phyloP scores from a whole-genome alignment of 371 early-diverging fungal genomes.

The Mortierella sp. region DNA sequence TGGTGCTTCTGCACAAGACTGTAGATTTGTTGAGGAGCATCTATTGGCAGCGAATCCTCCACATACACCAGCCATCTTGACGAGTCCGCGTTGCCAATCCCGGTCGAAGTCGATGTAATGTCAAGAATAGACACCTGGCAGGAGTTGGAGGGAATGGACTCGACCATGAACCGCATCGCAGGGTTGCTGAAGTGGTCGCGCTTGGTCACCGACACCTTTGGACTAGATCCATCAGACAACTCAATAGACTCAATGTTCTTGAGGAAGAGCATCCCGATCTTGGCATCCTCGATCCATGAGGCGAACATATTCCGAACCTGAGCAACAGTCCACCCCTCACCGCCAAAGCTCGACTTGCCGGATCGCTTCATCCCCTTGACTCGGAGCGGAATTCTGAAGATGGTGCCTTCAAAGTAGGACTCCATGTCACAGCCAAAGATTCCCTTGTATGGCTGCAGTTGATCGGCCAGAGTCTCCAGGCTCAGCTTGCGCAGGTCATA shows the following conservation, averaged over 20 bases:
- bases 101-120: neutral
- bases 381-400: slow-evolving; percentile 58
- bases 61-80: neutral
- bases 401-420: slow-evolving; percentile 42
- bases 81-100: neutral
- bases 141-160: neutral
- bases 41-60: neutral
- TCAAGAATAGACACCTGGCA: neutral
- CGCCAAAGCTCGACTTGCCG: neutral
- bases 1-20: neutral
- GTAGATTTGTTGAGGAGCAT: neutral
- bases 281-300: slow-evolving; percentile 16
- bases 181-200: too few relatives aligned
- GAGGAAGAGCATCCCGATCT: slow-evolving; percentile 35
- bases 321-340: neutral
- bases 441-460: slow-evolving; percentile 42
- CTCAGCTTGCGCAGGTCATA: slow-evolving; percentile 20
- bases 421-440: slow-evolving; percentile 39
- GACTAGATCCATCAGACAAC: neutral
- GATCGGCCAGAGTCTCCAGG: slow-evolving; percentile 20
- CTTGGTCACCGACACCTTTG: neutral
- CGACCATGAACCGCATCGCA: too few relatives aligned
- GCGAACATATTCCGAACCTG: slow-evolving; percentile 10
- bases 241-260: slow-evolving; percentile 35
- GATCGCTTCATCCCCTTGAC: neutral